phyloP scores from a whole-genome alignment of 2,329 filamentous ascomycete genomes.

The Paraphoma chrysanthemicola region DNA sequence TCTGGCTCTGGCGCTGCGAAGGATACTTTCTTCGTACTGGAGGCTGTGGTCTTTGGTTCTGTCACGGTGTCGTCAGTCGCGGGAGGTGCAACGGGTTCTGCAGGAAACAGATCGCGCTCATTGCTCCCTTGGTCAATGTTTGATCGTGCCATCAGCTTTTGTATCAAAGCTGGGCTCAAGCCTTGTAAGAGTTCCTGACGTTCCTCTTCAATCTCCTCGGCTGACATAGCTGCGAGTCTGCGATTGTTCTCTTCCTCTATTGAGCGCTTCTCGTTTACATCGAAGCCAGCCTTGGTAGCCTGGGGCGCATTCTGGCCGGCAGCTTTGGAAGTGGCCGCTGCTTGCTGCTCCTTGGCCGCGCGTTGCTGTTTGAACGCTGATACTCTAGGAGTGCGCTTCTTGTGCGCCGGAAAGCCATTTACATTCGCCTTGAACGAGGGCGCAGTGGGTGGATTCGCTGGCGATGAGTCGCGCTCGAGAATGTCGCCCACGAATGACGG shows the following conservation, averaged over 20 bases:
- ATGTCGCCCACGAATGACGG: slow-evolving; percentile 72
- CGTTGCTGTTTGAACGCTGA: slow-evolving; percentile 83
- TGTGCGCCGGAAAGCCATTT: slow-evolving; percentile 88
- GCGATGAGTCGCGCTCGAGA: slow-evolving; percentile 71
- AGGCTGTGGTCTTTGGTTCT: slow-evolving; percentile 11
- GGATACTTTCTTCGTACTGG: slow-evolving; percentile 43
- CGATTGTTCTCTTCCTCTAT: slow-evolving; percentile 86
- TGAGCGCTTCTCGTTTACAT: slow-evolving; percentile 65
- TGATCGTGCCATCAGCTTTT: slow-evolving; percentile 77
- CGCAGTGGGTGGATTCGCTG: slow-evolving; percentile 68
- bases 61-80: slow-evolving; percentile 15
- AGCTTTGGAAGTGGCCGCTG: slow-evolving; percentile 10
- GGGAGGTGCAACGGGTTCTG: slow-evolving; percentile 8
- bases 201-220: slow-evolving; percentile 80
- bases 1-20: slow-evolving; percentile 31
- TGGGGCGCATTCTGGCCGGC: slow-evolving; percentile 19
- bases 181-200: slow-evolving; percentile 80
- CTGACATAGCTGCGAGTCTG: slow-evolving; percentile 78
- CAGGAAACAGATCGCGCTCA: slow-evolving; percentile 44
- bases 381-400: slow-evolving; percentile 69
- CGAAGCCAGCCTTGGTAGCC: slow-evolving; percentile 19
- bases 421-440: slow-evolving; percentile 63
- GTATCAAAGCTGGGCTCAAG: slow-evolving; percentile 76
- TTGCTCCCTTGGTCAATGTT: slow-evolving; percentile 72
- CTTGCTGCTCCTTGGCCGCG: slow-evolving; percentile 38